Evolutionary conservation across 345 rosid genomes (phyloP), one percentile per base, ranked within the genome.

Genomic region (Clarkia xantiana): DNA sequence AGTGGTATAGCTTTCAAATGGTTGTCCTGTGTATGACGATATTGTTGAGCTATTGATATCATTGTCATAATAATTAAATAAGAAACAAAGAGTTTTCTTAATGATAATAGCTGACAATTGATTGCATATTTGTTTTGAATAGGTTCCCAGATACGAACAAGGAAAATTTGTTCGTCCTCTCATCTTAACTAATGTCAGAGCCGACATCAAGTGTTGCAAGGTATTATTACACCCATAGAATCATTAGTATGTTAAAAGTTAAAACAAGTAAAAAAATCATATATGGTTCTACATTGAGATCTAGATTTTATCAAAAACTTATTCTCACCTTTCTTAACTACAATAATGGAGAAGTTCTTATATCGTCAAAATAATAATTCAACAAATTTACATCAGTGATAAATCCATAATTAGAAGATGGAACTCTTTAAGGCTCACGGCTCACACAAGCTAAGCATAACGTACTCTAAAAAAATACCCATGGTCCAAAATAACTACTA

Each of bases 151-250:
- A 63, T 86, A 80, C 47, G 91, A 82, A 71, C 69, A 63, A 54
- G 97, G 97, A 22, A 89, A 89, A 59, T 89, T 89, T 64, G 60
- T 89, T 41, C 95, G 95, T 62, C 97, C 97, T 29, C 85, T 95
- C 48, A 63, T 89, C 69, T 53, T 89, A 64, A 64, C 95, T 47
- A 79, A 73, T 55, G 94, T 89, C 55, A 79, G 84, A 34, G 62
- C 78, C 40, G 86, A 86, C 52, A 89, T 89, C 95, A 88, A 86
- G 45, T 89, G 97, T 69, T 89, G 85, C 81, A 82, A 85, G 97
- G 97, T 80, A 62, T 54, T 22, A 23, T 18, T 59, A 51, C 42
- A 18, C 19, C 45, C 50, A 22, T 16, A 6, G 36, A 19, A 52
- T 36, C 56, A 11, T 54, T 46, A 6, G 25, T 14, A 9, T 42